phyloP scores from a whole-genome alignment of 1,284 basidiomycete species.

The Taiwanofungus camphoratus region DNA sequence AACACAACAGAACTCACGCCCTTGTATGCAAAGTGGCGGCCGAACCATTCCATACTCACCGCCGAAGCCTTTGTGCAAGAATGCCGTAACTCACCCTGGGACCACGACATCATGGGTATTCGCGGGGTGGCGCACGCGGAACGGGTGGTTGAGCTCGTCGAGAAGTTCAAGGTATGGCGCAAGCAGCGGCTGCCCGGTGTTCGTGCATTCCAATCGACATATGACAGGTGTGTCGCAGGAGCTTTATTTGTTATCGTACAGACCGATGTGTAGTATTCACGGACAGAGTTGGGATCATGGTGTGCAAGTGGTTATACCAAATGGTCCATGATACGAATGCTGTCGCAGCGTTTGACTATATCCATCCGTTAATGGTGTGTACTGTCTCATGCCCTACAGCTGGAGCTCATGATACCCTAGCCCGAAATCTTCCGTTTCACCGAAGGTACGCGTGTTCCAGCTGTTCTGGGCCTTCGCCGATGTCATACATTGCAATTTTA shows the following conservation, averaged over 20 bases:
- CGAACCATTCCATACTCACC: slow-evolving; percentile 64
- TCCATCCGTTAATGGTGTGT: slow-evolving; percentile 70
- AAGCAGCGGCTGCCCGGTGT: slow-evolving; percentile 65
- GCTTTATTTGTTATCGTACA: slow-evolving; percentile 2
- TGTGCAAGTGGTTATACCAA: slow-evolving; percentile 75
- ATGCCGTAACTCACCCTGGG: slow-evolving; percentile 50
- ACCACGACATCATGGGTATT: slow-evolving; percentile 74
- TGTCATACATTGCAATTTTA: slow-evolving; percentile 19
- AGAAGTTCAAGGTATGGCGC: slow-evolving; percentile 63
- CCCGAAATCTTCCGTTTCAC: slow-evolving; percentile 70
- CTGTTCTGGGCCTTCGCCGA: too few relatives aligned
- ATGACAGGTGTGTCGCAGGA: slow-evolving; percentile 56
- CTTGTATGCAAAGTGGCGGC: slow-evolving; percentile 44
- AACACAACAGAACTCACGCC: neutral
- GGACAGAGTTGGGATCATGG: slow-evolving; percentile 51
- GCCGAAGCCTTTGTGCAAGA: slow-evolving; percentile 70
- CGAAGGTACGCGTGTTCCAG: slow-evolving; percentile 40
- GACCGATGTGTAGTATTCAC: slow-evolving; percentile 1
- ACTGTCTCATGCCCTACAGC: neutral
- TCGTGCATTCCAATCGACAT: slow-evolving; percentile 75
- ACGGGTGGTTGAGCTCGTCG: slow-evolving; percentile 55
- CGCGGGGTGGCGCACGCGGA: slow-evolving; percentile 59
- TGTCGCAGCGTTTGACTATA: slow-evolving; percentile 71
- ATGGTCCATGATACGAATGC: slow-evolving; percentile 72
- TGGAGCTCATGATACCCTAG: slow-evolving; percentile 35